phyloP scores from a whole-genome alignment of 805 yeast genomes.

The Ogataea allantospora region DNA sequence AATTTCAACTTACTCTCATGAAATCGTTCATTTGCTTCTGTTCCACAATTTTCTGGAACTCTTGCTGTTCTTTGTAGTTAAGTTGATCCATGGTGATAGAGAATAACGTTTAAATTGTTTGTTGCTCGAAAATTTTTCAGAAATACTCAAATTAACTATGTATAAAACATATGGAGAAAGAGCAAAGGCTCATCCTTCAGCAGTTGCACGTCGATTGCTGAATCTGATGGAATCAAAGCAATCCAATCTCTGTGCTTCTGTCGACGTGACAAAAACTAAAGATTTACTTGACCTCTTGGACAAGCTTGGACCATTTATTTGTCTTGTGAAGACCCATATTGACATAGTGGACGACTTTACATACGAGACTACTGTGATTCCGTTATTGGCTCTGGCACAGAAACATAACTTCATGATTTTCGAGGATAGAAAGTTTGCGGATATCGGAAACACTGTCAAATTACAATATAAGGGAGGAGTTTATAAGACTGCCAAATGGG shows the following conservation, averaged over 20 bases:
- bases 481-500: conserved; percentile 87
- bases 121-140: conserved; percentile 13
- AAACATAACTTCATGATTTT: conserved; percentile 89
- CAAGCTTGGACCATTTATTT: conserved; percentile 83
- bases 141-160: conserved; percentile 1
- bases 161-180: conserved; percentile 58
- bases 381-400: conserved; percentile 66
- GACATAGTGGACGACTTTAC: conserved; percentile 90
- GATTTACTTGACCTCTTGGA: conserved; percentile 76
- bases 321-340: conserved; percentile 90
- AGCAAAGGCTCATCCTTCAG: conserved; percentile 68
- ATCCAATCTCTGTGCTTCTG: conserved; percentile 90
- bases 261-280: conserved; percentile 78
- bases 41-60: conserved; percentile 92
- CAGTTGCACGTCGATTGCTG: conserved; percentile 75
- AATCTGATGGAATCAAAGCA: conserved; percentile 73
- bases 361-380: conserved; percentile 73
- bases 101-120: conserved; percentile 1
- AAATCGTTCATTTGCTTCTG: conserved; percentile 98
- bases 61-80: conserved; percentile 94
- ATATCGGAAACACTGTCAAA: conserved; percentile 96
- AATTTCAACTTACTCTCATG: conserved; percentile 67
- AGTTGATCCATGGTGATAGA: conserved; percentile 76
- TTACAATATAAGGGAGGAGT: conserved; percentile 90
- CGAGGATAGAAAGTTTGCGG: conserved; percentile 98